Evolutionary conservation across 345 rosid genomes (phyloP), one percentile per base, ranked within the genome.

Genomic region (Populus euphratica): DNA sequence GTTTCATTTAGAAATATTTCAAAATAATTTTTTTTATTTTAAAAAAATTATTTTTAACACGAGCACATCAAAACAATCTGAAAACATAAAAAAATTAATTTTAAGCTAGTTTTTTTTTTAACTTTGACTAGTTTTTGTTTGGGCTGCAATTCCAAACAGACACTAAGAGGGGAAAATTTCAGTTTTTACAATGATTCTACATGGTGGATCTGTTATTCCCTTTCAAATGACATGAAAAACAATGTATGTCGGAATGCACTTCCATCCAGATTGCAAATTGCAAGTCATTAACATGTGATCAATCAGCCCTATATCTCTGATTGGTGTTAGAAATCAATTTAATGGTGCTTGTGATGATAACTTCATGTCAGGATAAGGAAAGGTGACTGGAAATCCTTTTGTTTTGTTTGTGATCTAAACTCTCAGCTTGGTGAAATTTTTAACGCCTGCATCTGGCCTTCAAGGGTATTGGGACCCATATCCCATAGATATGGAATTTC

Each of bases 381-480:
- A 39, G 41, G 3, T 72, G 77, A 47, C 27, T 16, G 2, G 25
- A 69, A 2, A 35, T 5, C 31, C 5, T 5, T 20, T 31, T 18
- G 23, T 54, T 75, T 79, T 65, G 63, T 47, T 35, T 76, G 65
- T 50, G 41, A n/a, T 76, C 52, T 78, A 44, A 61, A 76, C 75
- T 75, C 69, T 79, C 91, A 95, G 96, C 81, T 85, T 95, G 85
- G 99, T 96, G 85, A 91, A 92, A 70, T 93, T 95, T 80, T 85
- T 95, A 80, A 93, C 99, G 0, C 98, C 99, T 41, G 85, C 96
- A 64, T 92, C 98, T 8, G 93, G 96, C 73, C 91, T 93, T 13
- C 93, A 92, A 89, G 99, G 99, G 82, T 91, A 91, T 79, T 95
- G 99, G 99, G 98, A 95, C 67, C 99, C 99, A 2, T 95, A 95